Evolutionary conservation across 139 green algal genomes (phyloP), one percentile per base, ranked within the genome.

Genomic region (Klebsormidium nitens): DNA sequence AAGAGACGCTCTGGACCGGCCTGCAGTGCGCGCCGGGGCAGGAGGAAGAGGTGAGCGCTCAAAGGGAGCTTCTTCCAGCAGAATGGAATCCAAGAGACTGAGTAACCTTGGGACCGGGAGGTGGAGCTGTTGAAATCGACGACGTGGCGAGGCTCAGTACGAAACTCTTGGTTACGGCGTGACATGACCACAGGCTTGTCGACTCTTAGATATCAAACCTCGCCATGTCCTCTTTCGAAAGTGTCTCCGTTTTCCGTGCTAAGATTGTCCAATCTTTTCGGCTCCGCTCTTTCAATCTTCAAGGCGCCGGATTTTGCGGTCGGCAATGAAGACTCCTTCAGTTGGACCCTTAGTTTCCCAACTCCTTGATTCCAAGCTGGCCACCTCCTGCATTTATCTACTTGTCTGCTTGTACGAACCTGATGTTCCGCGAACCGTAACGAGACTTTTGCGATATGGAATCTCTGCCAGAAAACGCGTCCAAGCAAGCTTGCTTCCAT

Each of bases 1-100:
- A 96, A 60, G 67, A 90, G 50, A 78, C 89, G 48, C 71, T 97
- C 32, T 92, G 90, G 87, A 50, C 50, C 36, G 70, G 73, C 42
- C 58, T 95, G 63, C 56, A 84, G 47, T 28, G 62, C 26, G n/a
- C 40, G 5, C 26, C 57, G 6, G 40, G 52, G 4, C 14, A 66
- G 26, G 67, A 34, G 38, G 19, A 5, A 5, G 58, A 17, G 44
- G 44, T 52, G 19, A 28, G 35, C 58, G 23, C 23, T 48, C 17
- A 26, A 28, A 66, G 34, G 58, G n/a, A n/a, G n/a, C 6, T 19
- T 14, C 28, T 35, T 46, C 34, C 58, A 5, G 5, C 4, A 28
- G 58, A 5, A 65, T 42, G 28, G 6, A 11, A 28, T 17, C 58
- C 40, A 14, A 6, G 34, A 32, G 8, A 65, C 5, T 11, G 34